Conservation (phyloP, 306 rosid genomes). For the Inga oerstediana region DNA sequence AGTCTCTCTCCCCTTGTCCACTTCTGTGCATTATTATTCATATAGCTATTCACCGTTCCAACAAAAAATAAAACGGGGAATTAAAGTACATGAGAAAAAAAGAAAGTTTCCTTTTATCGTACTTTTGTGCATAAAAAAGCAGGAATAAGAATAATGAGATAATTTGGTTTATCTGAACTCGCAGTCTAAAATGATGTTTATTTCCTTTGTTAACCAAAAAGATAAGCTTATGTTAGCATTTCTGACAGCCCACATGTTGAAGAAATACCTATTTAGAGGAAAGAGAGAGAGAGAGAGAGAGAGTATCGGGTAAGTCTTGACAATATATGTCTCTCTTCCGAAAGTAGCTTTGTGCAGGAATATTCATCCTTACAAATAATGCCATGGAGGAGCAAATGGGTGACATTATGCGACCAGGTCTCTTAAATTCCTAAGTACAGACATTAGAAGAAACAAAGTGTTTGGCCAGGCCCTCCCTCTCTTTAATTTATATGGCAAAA, state of each 20-base stretch:
- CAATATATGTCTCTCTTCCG: neutral
- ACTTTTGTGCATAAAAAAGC: neutral
- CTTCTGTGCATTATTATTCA: neutral
- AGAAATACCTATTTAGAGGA: conserved; percentile 3
- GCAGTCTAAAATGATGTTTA: neutral
- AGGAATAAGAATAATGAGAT: conserved; percentile 15
- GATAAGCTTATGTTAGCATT: neutral
- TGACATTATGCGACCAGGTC: conserved; percentile 22
- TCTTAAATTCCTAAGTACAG: conserved; percentile 30
- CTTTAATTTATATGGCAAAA: neutral
- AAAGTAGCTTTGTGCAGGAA: conserved; percentile 38
- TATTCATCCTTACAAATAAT: conserved; percentile 41
- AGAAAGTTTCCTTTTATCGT: conserved; percentile 6
- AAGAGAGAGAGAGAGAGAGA: neutral
- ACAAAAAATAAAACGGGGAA: neutral
- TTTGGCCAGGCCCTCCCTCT: conserved; percentile 28
- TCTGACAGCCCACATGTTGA: conserved; percentile 11
- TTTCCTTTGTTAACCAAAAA: conserved; percentile 14
- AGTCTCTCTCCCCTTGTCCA: neutral
- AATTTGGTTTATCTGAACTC: neutral
- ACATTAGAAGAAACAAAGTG: conserved; percentile 44
- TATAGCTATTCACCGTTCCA: neutral
- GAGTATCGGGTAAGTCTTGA: neutral
- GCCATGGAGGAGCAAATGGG: conserved; percentile 47
- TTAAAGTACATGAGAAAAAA: neutral